Evolutionary conservation across 768 basidiomycete species (phyloP).

Genomic region (Gelatoporia subvermispora): DNA sequence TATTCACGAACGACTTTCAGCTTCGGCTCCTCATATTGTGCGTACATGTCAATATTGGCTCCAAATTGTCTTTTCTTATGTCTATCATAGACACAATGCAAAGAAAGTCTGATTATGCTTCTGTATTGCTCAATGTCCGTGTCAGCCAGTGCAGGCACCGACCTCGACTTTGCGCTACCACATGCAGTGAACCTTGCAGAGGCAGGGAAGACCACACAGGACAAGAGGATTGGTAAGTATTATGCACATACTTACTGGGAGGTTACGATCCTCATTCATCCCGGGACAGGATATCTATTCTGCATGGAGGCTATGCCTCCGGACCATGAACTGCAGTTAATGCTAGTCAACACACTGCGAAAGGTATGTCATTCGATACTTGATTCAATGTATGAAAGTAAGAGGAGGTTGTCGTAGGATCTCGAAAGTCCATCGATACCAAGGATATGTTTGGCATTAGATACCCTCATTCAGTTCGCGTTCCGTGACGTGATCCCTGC

Average conservation of each 20-base stretch:
- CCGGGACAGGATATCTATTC: constrained; percentile 64
- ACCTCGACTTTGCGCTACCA: constrained; percentile 66
- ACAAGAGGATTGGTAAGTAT: constrained; percentile 62
- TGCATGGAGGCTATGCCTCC: constrained; percentile 68
- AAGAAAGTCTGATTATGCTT: constrained; percentile 62
- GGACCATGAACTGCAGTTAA: constrained; percentile 67
- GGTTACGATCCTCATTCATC: background rate
- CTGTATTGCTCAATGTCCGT: constrained; percentile 62
- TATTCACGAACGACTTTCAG: constrained; percentile 48
- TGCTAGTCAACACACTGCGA: constrained; percentile 82
- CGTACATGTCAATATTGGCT: constrained; percentile 25
- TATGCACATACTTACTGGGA: background rate
- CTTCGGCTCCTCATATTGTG: constrained; percentile 49
- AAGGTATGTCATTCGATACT: constrained; percentile 44
- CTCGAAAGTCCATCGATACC: constrained; percentile 53
- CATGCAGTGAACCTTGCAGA: constrained; percentile 78
- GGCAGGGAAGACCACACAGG: constrained; percentile 51
- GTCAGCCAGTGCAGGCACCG: constrained; percentile 37
- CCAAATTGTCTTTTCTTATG: background rate
- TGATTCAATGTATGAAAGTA: background rate
- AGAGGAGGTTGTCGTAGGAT: constrained; percentile 55
- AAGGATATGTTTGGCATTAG: constrained; percentile 67
- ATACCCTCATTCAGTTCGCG: constrained; percentile 56
- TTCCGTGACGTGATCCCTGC: constrained; percentile 73
- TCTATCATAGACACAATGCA: constrained; percentile 49